Base-by-base conservation (phyloP, 371 early-diverging fungal species). In the Rhizopus stolonifer region DNA sequence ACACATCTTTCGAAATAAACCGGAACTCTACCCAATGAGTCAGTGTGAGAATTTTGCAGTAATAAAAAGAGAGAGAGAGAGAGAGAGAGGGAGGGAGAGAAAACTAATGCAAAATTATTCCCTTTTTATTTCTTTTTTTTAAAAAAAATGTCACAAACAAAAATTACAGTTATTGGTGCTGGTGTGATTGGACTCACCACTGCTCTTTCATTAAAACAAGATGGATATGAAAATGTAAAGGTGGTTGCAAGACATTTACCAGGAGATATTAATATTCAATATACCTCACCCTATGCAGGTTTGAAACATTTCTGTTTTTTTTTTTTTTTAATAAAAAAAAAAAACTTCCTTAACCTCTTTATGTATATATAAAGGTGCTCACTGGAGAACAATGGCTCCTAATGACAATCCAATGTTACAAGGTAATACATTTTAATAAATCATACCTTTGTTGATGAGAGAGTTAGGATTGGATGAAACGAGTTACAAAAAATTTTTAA, bases 271-370 rank as follows among this genome's bases (percentile, higher is more conserved):
- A 59, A 48, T 47, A 64, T 71, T 18, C 76, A 85, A 39, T 93
- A 87, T 63, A 81, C 90, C 0, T 88, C 89, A 19, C 85, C 87
- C 21, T 83, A 76, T 66, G 91, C 90, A 24, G 90, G 90, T 62
- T 68, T 39, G 29, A 40, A 26, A 25, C 23, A n/a, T n/a, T n/a
- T n/a, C 31, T 29, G 31, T 10, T 29, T 29, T 7, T 29, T 10
- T 10, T 29, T 10, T 29, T 10, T 29, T 29, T 29, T 29, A 29
- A n/a, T n/a, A n/a, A n/a, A n/a, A n/a, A n/a, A n/a, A n/a, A n/a
- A n/a, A n/a, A n/a, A n/a, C n/a, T n/a, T n/a, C n/a, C n/a, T n/a
- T n/a, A n/a, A n/a, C n/a, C n/a, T 9, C 11, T 29, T 6, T 9
- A 6, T 29, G 6, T 29, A 29, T 18, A 5, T 34, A 46, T 18